phyloP scores from a whole-genome alignment of 2,329 filamentous ascomycete species.

The Colletotrichum nymphaeae region DNA sequence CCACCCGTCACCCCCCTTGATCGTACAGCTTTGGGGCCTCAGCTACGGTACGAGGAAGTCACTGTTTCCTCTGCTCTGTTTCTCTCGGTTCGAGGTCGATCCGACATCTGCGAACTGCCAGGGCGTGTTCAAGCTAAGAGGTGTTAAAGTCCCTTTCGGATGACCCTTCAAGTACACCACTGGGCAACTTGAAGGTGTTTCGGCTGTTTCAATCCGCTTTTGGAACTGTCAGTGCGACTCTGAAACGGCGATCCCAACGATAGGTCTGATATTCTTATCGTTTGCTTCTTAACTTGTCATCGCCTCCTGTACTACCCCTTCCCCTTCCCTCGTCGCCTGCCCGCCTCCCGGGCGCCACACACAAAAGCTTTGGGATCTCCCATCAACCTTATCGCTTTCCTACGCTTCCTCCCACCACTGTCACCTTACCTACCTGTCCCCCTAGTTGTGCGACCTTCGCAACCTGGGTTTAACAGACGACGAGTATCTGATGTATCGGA shows the following conservation, averaged over 20 bases:
- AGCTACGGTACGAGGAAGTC: slow-evolving; percentile 8
- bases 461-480: slow-evolving; percentile 30
- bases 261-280: slow-evolving; percentile 45
- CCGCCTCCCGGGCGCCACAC: slow-evolving; percentile 34
- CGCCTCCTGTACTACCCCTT: slow-evolving; percentile 31
- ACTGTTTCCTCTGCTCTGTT: slow-evolving; percentile 34
- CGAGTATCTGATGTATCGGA: slow-evolving; percentile 35
- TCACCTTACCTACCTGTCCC: slow-evolving; percentile 23
- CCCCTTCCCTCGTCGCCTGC: slow-evolving; percentile 16
- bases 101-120: slow-evolving; percentile 37
- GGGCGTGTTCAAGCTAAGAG: slow-evolving; percentile 38
- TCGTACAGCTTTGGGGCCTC: slow-evolving; percentile 21
- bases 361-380: slow-evolving; percentile 36
- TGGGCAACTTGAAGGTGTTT: slow-evolving; percentile 50
- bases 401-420: slow-evolving; percentile 16
- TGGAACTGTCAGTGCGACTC: slow-evolving; percentile 49
- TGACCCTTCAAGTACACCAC: slow-evolving; percentile 39
- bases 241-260: slow-evolving; percentile 52
- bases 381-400: slow-evolving; percentile 30
- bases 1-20: slow-evolving; percentile 18
- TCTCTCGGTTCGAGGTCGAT: slow-evolving; percentile 38
- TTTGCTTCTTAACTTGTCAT: slow-evolving; percentile 36
- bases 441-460: slow-evolving; percentile 33
- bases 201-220: slow-evolving; percentile 52
- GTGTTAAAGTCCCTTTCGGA: slow-evolving; percentile 37